Base-by-base conservation (phyloP, 164 flowering plant species). In the Piper betle region DNA sequence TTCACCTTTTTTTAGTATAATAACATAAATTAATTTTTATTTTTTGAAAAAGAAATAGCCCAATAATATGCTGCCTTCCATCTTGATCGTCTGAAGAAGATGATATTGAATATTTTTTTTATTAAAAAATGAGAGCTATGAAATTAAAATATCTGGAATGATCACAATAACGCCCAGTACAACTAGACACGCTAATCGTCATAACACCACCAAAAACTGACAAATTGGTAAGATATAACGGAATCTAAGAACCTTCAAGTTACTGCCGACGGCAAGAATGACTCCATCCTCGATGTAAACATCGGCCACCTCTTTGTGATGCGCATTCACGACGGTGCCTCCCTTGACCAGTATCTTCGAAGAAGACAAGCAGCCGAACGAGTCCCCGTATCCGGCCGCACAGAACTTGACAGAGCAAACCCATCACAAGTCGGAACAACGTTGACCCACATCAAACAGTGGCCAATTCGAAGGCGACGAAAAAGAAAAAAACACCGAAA, bases 251-350 rank as follows among this genome's bases (percentile, higher is more conserved):
- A 94, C 99, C 80, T 72, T 80, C 62, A 91, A 82, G 63, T 85
- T 78, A 52, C 84, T 84, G 69, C 79, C 69, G 19, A 94, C 90
- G 20, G 84, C 78, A 57, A 79, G 79, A 66, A 94, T 77, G 55
- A 83, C 69, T 40, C 99, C 99, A 77, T 94, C 84, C 70, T 91
- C 96, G 12, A 94, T 79, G 68, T 86, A 94, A 62, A 94, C 99
- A 84, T 91, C 97, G 57, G 97, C 96, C 62, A 83, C 60, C 74
- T 91, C 81, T 68, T 78, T 82, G 60, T 77, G 85, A 58, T 91
- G 90, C 66, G 99, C 96, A 72, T 94, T 94, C 7, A 94, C 99
- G 52, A 94, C 96, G 7, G 82, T 94, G 48, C 99, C 99, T 48
- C 97, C 99, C 63, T 80, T 88, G 13, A 94, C 85, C 84, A 94